A percentile compares a stretch with the other conserved stretches of the same genome.
Evolutionary conservation across 805 yeast species (phyloP).

Genomic region (Lachancea sp.): DNA sequence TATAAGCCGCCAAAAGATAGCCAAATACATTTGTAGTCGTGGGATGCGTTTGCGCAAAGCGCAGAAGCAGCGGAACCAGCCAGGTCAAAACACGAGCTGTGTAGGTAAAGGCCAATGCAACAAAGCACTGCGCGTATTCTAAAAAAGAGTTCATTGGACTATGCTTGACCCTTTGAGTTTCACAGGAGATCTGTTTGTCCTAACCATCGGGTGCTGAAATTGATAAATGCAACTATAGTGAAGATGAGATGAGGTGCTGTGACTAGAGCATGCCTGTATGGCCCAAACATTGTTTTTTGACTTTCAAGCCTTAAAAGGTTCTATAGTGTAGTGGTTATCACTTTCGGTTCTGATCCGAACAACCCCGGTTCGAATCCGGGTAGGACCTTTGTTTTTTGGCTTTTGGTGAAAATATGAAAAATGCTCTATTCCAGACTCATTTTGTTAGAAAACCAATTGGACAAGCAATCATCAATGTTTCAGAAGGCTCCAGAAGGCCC

Average conservation of each 20-base stretch:
- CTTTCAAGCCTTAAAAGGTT: neutral
- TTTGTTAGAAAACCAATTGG: no score
- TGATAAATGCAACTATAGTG: no score
- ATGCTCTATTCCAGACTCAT: no score
- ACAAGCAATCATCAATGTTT: no score
- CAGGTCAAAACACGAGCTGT: neutral
- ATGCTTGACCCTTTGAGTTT: neutral
- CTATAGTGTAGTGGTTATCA: constrained; percentile 57
- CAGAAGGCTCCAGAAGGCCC: no score
- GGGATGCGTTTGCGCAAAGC: constrained; percentile 30
- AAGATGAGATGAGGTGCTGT: neutral
- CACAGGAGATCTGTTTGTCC: no score
- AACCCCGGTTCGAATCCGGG: constrained; percentile 88
- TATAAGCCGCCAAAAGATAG: constrained; percentile 16
- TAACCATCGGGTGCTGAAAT: no score
- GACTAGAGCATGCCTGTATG: neutral
- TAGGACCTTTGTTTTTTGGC: constrained; percentile 49
- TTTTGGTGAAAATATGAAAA: neutral
- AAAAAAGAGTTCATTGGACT: neutral
- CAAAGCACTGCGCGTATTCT: neutral
- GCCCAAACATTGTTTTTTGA: neutral
- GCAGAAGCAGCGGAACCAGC: constrained; percentile 14
- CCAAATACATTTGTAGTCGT: constrained; percentile 22
- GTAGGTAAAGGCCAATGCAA: neutral
- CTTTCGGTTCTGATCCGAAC: constrained; percentile 56